phyloP scores from a whole-genome alignment of 225 moss, liverwort and hornwort species.

The Pleurozium schreberi region DNA sequence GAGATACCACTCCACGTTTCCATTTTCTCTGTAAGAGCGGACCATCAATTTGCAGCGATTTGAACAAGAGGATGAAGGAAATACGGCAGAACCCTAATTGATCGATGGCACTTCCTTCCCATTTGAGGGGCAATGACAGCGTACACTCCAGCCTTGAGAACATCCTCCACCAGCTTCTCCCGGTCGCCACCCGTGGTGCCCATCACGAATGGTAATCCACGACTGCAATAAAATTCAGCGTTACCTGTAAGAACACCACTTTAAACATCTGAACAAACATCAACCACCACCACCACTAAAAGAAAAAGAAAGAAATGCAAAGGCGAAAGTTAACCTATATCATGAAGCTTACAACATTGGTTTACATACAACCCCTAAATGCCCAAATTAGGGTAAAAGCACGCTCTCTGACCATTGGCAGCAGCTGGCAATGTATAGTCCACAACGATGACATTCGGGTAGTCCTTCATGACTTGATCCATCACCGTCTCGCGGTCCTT shows the following conservation, averaged over 20 bases:
- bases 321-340: not conserved
- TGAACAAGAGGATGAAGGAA: not conserved
- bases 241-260: constrained; percentile 48
- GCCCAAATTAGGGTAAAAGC: not conserved
- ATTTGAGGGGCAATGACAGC: constrained; percentile 92
- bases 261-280: not conserved
- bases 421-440: constrained; percentile 80
- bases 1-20: not conserved
- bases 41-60: not conserved
- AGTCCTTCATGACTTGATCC: constrained; percentile 31
- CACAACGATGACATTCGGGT: constrained; percentile 52
- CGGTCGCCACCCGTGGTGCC: constrained; percentile 95
- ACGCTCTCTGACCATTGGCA: constrained; percentile 60
- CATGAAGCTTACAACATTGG: not conserved
- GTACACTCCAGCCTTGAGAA: constrained; percentile 52
- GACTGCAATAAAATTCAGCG: constrained; percentile 82
- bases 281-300: not conserved
- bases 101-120: constrained; percentile 30
- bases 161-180: constrained; percentile 56
- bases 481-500: constrained; percentile 36
- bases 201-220: constrained; percentile 80
- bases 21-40: not conserved
- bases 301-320: not conserved
- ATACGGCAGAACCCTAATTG: not conserved
- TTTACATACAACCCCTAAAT: not conserved